A percentile compares a stretch with the other conserved stretches of the same genome.
Conservation (phyloP, 2,329 filamentous ascomycete genomes). For the Colletotrichum salicis region DNA sequence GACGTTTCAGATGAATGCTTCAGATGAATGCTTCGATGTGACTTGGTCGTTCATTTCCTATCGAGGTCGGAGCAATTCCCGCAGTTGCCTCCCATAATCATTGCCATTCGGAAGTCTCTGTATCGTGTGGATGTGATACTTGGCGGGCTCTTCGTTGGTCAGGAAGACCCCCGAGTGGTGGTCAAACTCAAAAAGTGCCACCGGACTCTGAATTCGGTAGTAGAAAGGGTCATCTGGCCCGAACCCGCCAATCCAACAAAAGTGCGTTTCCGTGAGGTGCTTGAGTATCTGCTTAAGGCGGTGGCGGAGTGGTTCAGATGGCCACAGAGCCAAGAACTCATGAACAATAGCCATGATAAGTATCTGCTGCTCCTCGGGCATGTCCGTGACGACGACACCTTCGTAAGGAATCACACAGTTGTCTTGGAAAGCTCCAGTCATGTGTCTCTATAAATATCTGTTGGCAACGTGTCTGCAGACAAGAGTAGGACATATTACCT, state of each 20-base stretch:
- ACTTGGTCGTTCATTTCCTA: neutral
- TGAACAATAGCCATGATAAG: neutral
- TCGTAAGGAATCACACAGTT: neutral
- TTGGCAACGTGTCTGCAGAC: neutral
- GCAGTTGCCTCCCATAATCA: slow-evolving; percentile 74
- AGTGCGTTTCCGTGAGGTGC: too few relatives aligned
- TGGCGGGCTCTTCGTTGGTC: slow-evolving; percentile 76
- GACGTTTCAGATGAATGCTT: neutral
- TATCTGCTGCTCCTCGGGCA: neutral
- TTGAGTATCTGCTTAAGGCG: slow-evolving; percentile 51
- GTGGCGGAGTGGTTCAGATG: slow-evolving; percentile 30
- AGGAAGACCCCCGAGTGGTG: slow-evolving; percentile 83
- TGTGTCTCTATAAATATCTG: neutral
- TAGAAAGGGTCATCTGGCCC: slow-evolving; percentile 58
- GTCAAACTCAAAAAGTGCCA: slow-evolving; percentile 80
- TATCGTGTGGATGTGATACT: slow-evolving; percentile 83
- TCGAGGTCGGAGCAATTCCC: slow-evolving; percentile 45
- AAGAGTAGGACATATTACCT: too few relatives aligned
- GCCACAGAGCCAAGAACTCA: neutral
- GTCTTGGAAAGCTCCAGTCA: neutral
- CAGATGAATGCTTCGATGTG: neutral
- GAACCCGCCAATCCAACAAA: too few relatives aligned
- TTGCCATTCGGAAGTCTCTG: slow-evolving; percentile 78
- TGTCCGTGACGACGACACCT: neutral
- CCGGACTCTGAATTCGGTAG: slow-evolving; percentile 80